Base-by-base conservation (phyloP, 1,284 basidiomycete genomes). In the Inonotus obliquus region DNA sequence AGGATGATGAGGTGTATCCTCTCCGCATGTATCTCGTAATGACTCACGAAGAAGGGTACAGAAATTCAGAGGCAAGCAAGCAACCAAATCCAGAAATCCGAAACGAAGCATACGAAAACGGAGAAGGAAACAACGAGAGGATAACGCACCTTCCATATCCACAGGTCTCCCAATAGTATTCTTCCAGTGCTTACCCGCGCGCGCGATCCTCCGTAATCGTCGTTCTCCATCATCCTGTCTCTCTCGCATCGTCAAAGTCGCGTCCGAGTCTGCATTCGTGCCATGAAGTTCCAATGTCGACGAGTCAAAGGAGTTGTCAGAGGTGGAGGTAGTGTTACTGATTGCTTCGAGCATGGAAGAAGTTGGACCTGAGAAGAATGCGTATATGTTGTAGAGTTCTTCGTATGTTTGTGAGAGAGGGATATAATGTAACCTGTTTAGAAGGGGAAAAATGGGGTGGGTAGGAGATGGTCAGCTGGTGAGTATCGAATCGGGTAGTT, bases 331-430 rank as follows among this genome's bases (percentile, higher is more conserved):
- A 44, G 81, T 78, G 17, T 17, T 21, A n/a, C 19, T n/a, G 1
- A 44, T 17, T 0, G 82, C 77, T 17, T 77, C 71, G 13, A 89
- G 73, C 61, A 86, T 84, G 1, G 85, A 78, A 5, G 76, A 71
- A 0, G 90, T 83, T 1, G 89, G 85, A 1, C 94, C 94, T 0
- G 91, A 92, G 77, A 96, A 97, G 79, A 88, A 97, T 3, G 92
- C 82, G 70, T 92, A 84, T 59, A 98, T 84, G 70, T 96, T 95
- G 77, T 97, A 96, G 56, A 98, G 84, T 75, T 97, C 95, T 60
- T 83, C 79, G 74, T 96, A 97, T 3, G 86, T 81, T 29, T 89
- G 80, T 0, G 94, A 94, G 37, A 97, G 75, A 0, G 95, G 95
- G 64, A 98, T 94, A 73, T 87, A 97, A 75, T 98, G 95, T 47